Evolutionary conservation across 805 yeast genomes (phyloP).

Genomic region (Cyberlindnera amylophila): DNA sequence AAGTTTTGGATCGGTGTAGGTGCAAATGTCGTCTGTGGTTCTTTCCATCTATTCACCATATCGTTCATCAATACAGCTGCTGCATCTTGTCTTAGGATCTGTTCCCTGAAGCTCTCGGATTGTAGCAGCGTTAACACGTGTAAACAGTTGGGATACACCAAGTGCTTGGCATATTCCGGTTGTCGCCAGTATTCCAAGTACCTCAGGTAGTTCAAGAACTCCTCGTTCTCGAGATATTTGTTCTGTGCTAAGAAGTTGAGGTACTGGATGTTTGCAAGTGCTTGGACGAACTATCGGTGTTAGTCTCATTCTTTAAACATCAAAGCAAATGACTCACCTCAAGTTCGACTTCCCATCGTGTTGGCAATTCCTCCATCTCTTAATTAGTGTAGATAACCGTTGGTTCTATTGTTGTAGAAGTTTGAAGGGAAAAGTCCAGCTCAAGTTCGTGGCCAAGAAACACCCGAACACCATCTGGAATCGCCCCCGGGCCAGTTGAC

Average conservation of each 20-base stretch:
- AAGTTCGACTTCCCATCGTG: conserved; percentile 83
- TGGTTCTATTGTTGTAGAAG: too few species aligned
- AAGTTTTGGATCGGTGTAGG: conserved; percentile 21
- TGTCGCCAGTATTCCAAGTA: conserved; percentile 84
- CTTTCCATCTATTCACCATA: conserved; percentile 67
- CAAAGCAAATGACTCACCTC: conserved; percentile 58
- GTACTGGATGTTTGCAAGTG: conserved; percentile 85
- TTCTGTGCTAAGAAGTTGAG: conserved; percentile 84
- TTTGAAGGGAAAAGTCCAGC: too few species aligned
- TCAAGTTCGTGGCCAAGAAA: too few species aligned
- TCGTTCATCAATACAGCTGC: conserved; percentile 63
- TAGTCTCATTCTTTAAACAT: too few species aligned
- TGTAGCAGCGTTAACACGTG: conserved; percentile 58
- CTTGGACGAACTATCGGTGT: conserved; percentile 93
- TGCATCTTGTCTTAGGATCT: conserved; percentile 52
- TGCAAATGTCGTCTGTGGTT: conserved; percentile 26
- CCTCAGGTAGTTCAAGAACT: conserved; percentile 69
- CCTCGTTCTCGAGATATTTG: conserved; percentile 64
- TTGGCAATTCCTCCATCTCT: conserved; percentile 47
- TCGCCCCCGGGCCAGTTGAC: too few species aligned
- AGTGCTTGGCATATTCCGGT: conserved; percentile 64
- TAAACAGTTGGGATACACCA: conserved; percentile 84
- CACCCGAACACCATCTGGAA: too few species aligned
- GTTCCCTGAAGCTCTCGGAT: conserved; percentile 48
- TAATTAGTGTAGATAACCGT: not conserved